Conservation (phyloP, 306 rosid species). For the Lotus japonicus region DNA sequence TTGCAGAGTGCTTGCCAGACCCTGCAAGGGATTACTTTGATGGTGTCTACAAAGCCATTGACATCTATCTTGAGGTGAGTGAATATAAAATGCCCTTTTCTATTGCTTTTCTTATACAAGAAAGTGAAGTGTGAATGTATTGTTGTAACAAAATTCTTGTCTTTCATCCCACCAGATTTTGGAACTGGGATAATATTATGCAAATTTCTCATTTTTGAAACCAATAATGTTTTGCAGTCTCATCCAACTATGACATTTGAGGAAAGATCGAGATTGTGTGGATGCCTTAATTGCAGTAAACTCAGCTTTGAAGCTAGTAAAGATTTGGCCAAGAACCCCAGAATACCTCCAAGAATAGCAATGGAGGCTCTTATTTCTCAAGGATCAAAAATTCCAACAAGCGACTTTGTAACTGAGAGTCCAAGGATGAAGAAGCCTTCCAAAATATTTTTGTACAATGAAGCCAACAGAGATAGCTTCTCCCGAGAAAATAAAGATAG, state of each 20-base stretch:
- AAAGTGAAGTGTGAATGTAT: no score
- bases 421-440: constrained; percentile 19
- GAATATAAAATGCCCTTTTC: background rate
- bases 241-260: constrained; percentile 51
- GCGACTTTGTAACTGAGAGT: constrained; percentile 15
- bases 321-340: constrained; percentile 74
- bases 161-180: no score
- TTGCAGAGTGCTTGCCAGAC: constrained; percentile 78
- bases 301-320: constrained; percentile 66
- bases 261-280: constrained; percentile 63
- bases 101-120: constrained; percentile 3
- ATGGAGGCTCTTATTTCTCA: constrained; percentile 72
- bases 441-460: constrained; percentile 25
- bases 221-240: constrained; percentile 42
- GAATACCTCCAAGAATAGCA: constrained; percentile 73
- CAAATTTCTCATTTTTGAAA: constrained; percentile 8
- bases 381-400: constrained; percentile 31
- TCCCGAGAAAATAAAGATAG: constrained; percentile 30
- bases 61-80: constrained; percentile 71
- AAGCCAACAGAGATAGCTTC: constrained; percentile 7
- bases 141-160: no score
- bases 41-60: constrained; percentile 72
- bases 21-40: constrained; percentile 66
- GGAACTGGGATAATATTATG: background rate
- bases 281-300: constrained; percentile 64